Base-by-base conservation (phyloP, 2,329 filamentous ascomycete genomes). In the Teratosphaeria pseudoeucalypti region DNA sequence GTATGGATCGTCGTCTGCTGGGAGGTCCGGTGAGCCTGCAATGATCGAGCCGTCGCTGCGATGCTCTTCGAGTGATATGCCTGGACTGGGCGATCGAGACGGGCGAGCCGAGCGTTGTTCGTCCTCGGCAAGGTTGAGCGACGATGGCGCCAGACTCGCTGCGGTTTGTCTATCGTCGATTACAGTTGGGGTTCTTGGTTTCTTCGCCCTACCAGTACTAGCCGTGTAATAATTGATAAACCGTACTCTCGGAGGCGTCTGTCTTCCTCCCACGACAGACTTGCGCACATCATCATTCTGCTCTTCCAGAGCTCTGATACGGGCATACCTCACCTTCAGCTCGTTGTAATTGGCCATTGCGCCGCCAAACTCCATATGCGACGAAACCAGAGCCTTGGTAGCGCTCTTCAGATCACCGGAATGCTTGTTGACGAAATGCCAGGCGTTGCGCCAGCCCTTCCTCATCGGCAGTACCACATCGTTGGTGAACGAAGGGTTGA, bases 221-320 rank as follows among this genome's bases (percentile, higher is more conserved):
- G 88, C 82, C 1, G 91, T 95, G 70, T 92, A 96, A 71, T 95
- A 96, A 70, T 96, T 96, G 60, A 90, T 80, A 67, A 96, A 96
- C 16, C 90, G 82, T 11, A 94, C 82, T 57, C 86, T 79, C 2
- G 78, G 76, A 1, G 76, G 75, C 57, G 60, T 55, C 12, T 59
- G 58, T 16, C 58, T 62, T 14, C 58, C 61, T 34, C 64, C 60
- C 1, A 69, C 72, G 52, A 65, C 70, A 52, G 78, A 76, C 26
- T 63, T 62, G 19, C 72, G 66, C 7, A 70, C 63, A 10, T 58
- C 58, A 14, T 87, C 84, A 59, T 89, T 82, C 4, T 85, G 77
- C 68, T 89, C 85, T 70, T 95, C 90, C 10, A 95, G 76, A 1
- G 80, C 82, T 58, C 89, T 82, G 29, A 96, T 75, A 52, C 76